phyloP scores from a whole-genome alignment of 1,284 basidiomycete species.

The Cryptococcus sp. region DNA sequence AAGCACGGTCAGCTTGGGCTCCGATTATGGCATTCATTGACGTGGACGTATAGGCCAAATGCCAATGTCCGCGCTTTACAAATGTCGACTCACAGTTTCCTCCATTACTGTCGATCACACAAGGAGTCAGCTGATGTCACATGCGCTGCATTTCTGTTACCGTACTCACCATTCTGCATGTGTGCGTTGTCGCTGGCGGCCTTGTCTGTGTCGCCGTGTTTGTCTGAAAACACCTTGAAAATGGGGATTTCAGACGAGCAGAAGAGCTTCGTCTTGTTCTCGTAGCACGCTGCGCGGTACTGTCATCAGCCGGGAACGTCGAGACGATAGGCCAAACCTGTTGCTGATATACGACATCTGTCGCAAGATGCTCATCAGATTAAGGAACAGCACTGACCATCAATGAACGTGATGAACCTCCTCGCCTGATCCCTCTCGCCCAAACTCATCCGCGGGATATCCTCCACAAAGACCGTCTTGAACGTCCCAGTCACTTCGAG shows the following conservation, averaged over 20 bases:
- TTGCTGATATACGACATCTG: not conserved
- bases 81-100: slow-evolving; percentile 67
- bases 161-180: slow-evolving; percentile 63
- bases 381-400: slow-evolving; percentile 61
- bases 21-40: not conserved
- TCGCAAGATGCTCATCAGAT: not conserved
- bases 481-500: slow-evolving; percentile 89
- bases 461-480: slow-evolving; percentile 81
- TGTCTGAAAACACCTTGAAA: slow-evolving; percentile 80
- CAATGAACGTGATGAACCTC: slow-evolving; percentile 96
- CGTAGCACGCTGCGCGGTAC: slow-evolving; percentile 71
- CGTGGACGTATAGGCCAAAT: not conserved
- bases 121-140: not conserved
- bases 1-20: not conserved
- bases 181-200: slow-evolving; percentile 59
- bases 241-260: slow-evolving; percentile 88
- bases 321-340: too few relatives aligned
- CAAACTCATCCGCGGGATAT: slow-evolving; percentile 85
- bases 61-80: too few relatives aligned
- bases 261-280: slow-evolving; percentile 89
- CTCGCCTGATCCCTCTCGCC: slow-evolving; percentile 87
- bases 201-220: slow-evolving; percentile 49
- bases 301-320: not conserved
- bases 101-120: slow-evolving; percentile 66
- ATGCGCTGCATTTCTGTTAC: not conserved